Percentiles rank a stretch among this genome's conserved stretches.
Conservation (phyloP, 176 grass and related monocot genomes). For the Avena sativa region DNA sequence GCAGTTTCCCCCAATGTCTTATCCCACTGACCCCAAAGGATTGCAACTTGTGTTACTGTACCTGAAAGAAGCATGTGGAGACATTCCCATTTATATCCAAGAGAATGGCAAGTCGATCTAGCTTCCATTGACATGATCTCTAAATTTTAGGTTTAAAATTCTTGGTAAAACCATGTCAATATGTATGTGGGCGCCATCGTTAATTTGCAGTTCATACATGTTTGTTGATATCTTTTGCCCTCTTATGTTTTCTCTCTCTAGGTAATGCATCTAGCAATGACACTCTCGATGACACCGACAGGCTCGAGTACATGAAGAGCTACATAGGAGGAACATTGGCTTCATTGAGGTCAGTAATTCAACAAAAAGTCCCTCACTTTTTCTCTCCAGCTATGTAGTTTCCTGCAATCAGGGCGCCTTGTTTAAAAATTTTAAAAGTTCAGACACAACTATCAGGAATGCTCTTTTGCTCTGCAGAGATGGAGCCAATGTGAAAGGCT, state of each 20-base stretch:
- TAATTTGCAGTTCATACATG: not conserved
- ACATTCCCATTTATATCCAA: constrained; percentile 71
- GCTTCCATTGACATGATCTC: not conserved
- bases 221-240: not conserved
- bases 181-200: not conserved
- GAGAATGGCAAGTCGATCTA: constrained; percentile 73
- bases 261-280: not conserved
- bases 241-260: not conserved
- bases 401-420: too few relatives aligned
- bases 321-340: not conserved
- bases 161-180: not conserved
- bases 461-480: constrained; percentile 46
- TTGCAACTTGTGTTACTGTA: constrained; percentile 55
- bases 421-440: too few relatives aligned
- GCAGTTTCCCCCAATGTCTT: not conserved
- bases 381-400: too few relatives aligned
- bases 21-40: constrained; percentile 44
- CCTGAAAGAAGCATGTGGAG: constrained; percentile 52
- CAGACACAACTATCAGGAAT: not conserved
- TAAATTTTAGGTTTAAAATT: not conserved
- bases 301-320: not conserved
- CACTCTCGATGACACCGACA: constrained; percentile 2
- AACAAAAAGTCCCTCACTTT: not conserved
- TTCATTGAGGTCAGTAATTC: constrained; percentile 47
- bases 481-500: constrained; percentile 71